Conservation (phyloP, 225 moss, liverwort and hornwort species). For the Lunularia cruciata region DNA sequence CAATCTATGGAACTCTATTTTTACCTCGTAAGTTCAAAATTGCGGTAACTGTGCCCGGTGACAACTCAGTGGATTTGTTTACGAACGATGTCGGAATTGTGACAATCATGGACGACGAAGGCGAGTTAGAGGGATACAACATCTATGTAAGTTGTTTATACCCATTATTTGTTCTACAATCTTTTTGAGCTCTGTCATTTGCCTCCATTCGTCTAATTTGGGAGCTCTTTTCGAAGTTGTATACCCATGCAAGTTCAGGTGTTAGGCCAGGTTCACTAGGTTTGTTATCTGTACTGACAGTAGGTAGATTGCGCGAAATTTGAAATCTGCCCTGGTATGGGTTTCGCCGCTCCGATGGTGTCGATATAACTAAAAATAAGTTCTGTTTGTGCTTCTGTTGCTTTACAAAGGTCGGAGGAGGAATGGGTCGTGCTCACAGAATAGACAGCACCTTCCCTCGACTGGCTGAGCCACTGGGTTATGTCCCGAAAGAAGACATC, state of each 20-base stretch:
- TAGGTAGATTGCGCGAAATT: too few relatives aligned
- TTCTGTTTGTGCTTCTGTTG: too few relatives aligned
- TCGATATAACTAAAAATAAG: too few relatives aligned
- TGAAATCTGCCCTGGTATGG: too few relatives aligned
- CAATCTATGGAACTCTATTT: slow-evolving; percentile 78
- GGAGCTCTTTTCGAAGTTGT: too few relatives aligned
- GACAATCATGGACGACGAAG: slow-evolving; percentile 62
- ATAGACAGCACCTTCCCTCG: slow-evolving; percentile 72
- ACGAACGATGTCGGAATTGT: slow-evolving; percentile 87
- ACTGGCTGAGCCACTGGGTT: slow-evolving; percentile 78
- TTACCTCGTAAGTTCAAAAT: slow-evolving; percentile 94
- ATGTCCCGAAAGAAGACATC: slow-evolving; percentile 79
- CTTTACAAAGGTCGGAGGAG: slow-evolving; percentile 71
- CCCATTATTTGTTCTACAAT: too few relatives aligned
- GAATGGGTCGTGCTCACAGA: slow-evolving; percentile 90
- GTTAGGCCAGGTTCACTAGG: too few relatives aligned
- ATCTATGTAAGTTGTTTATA: slow-evolving; percentile 55
- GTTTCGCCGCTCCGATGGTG: too few relatives aligned
- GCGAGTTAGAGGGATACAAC: slow-evolving; percentile 83
- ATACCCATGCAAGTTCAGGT: too few relatives aligned
- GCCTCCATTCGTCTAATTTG: too few relatives aligned
- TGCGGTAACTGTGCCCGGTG: slow-evolving; percentile 89
- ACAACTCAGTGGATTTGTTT: slow-evolving; percentile 85
- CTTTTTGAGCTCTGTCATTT: too few relatives aligned
- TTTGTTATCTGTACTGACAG: too few relatives aligned